Base-by-base conservation (phyloP, 148 eudicot genomes). In the Vaccinium macrocarpon region DNA sequence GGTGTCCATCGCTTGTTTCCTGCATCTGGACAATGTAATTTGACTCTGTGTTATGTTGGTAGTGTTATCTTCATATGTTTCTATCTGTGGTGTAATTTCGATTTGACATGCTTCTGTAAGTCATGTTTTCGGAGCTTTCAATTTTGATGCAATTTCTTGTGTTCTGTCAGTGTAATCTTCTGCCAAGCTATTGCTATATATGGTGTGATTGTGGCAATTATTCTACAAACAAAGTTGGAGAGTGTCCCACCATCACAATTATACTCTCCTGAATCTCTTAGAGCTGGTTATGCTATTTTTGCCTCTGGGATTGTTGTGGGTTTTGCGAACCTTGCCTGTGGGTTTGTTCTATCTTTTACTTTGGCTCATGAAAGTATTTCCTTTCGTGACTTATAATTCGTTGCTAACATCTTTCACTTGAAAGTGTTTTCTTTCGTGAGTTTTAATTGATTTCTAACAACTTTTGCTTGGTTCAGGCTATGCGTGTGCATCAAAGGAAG, bases 111-210 rank as follows among this genome's bases (percentile, higher is more conserved):
- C 0, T 19, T 6, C 19, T 59, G 2, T 59, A 59, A 19, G 23
- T 10, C 19, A 0, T 0, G 21, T 55, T 18, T 56, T 59, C 23
- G 1, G 23, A 59, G 10, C 10, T 49, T 42, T 42, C 46, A 42
- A 42, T 42, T 42, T 66, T 66, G 73, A 80, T 16, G 19, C 61
- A 49, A 23, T 76, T 53, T 53, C 59, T 16, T 49, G 15, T 81
- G 18, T 27, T 3, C 19, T 88, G 42, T 10, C 91, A 97, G 98
- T 92, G 98, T 97, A 53, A 97, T 97, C 71, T 97, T 97, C 83
- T 97, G 99, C 88, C 97, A 95, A 90, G 99, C 98, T 83, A 98
- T 97, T 88, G 98, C 99, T 76, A 97, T 95, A 85, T 97, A 97
- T 89, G 99, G 99, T 55, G 99, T 97, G 85, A 97, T 95, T 73